These are phyloP conservation scores for Polymyxa betae DNA, from an alignment of 208 protist genomes.

Conservation along the genomic window DNA sequence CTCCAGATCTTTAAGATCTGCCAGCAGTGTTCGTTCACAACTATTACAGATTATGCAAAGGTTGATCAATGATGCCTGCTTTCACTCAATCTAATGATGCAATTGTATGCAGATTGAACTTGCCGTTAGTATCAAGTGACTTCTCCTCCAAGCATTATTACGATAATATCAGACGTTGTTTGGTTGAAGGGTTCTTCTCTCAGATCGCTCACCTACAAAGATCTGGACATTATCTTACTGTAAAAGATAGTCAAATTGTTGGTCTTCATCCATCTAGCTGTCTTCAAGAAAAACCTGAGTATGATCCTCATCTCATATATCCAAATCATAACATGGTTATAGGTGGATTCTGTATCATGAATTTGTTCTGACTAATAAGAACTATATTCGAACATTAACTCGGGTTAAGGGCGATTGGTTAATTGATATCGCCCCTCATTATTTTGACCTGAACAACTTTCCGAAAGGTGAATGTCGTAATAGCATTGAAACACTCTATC, in stretches of 20 bases:
- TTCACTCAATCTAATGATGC: background rate
- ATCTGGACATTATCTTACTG: slow-evolving; percentile 89
- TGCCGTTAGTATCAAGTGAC: slow-evolving; percentile 74
- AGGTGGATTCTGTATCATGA: slow-evolving; percentile 94
- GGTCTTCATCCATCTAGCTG: slow-evolving; percentile 80
- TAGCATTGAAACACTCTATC: slow-evolving; percentile 67
- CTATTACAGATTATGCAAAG: slow-evolving; percentile 75
- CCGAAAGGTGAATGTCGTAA: slow-evolving; percentile 74
- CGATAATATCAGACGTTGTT: slow-evolving; percentile 72
- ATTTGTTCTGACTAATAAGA: slow-evolving; percentile 88
- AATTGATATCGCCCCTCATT: slow-evolving; percentile 73
- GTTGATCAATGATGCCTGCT: background rate
- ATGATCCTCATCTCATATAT: background rate
- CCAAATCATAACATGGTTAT: background rate
- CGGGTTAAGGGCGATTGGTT: slow-evolving; percentile 89
- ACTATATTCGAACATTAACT: slow-evolving; percentile 94
- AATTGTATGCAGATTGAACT: slow-evolving; percentile 52
- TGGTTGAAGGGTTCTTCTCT: slow-evolving; percentile 92
- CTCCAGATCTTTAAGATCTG: slow-evolving; percentile 77
- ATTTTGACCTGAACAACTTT: slow-evolving; percentile 83
- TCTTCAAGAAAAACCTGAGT: slow-evolving; percentile 89
- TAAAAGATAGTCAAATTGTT: slow-evolving; percentile 94
- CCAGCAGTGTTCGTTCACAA: slow-evolving; percentile 81
- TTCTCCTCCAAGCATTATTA: slow-evolving; percentile 70
- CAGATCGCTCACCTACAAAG: slow-evolving; percentile 89